A percentile compares a stretch with the other conserved stretches of the same genome.
Conservation (phyloP, 192 early-diverging fungal genomes). For the Chytriomyces confervae region DNA sequence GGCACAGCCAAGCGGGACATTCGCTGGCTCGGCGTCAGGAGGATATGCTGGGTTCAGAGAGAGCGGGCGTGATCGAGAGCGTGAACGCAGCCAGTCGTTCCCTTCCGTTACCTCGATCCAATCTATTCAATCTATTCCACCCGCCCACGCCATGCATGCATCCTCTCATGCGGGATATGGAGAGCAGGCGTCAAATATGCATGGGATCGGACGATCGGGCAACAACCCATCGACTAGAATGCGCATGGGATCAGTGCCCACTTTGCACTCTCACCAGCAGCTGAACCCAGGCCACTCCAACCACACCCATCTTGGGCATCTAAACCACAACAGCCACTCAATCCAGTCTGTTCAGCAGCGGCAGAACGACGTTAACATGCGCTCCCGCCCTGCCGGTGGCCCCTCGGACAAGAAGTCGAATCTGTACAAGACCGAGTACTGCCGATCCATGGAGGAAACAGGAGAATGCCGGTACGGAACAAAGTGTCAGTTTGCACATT, state of each 20-base stretch:
- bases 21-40: too few relatives aligned
- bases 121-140: too few relatives aligned
- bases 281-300: not conserved
- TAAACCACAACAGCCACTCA: not conserved
- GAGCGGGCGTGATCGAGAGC: too few relatives aligned
- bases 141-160: not conserved
- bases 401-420: constrained; percentile 46
- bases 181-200: not conserved
- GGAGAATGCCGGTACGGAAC: constrained; percentile 77
- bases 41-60: too few relatives aligned
- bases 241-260: not conserved
- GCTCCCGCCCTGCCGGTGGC: not conserved
- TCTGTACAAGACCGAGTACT: constrained; percentile 80
- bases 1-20: too few relatives aligned
- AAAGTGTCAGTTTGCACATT: constrained; percentile 96
- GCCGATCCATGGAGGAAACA: constrained; percentile 66
- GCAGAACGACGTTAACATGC: constrained; percentile 11
- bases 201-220: too few relatives aligned
- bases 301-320: constrained; percentile 4
- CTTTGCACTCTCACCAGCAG: not conserved
- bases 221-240: too few relatives aligned
- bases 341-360: not conserved
- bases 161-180: not conserved
- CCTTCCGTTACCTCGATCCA: too few relatives aligned
- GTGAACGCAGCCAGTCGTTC: too few relatives aligned